phyloP scores from a whole-genome alignment of 2,329 filamentous ascomycete genomes.

The Colletotrichum theobromicola region DNA sequence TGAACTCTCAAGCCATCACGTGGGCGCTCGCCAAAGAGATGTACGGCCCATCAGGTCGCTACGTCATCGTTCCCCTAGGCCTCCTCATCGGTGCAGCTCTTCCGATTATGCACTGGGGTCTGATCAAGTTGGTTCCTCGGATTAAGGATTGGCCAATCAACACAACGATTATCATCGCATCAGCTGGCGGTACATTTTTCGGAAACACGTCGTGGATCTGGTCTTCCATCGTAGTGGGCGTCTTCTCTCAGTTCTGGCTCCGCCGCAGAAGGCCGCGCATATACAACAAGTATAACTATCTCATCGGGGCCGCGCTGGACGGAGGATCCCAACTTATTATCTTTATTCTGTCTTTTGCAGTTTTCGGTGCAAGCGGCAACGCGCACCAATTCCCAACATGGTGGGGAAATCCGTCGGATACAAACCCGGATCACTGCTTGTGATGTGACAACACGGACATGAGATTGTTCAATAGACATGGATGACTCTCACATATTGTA shows the following conservation, averaged over 20 bases:
- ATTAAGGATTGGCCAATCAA: slow-evolving; percentile 37
- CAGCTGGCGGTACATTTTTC: slow-evolving; percentile 42
- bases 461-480: not conserved
- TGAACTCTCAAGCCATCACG: slow-evolving; percentile 41
- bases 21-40: slow-evolving; percentile 44
- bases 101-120: slow-evolving; percentile 38
- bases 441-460: not conserved
- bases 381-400: slow-evolving; percentile 24
- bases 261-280: slow-evolving; percentile 25
- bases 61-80: slow-evolving; percentile 41
- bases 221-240: slow-evolving; percentile 36
- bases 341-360: slow-evolving; percentile 31
- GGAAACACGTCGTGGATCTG: slow-evolving; percentile 41
- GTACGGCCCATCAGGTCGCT: slow-evolving; percentile 41
- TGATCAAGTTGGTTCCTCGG: slow-evolving; percentile 27
- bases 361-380: slow-evolving; percentile 27
- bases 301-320: slow-evolving; percentile 30
- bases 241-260: slow-evolving; percentile 32
- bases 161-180: slow-evolving; percentile 44
- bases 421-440: slow-evolving; percentile 22
- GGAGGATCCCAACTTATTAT: slow-evolving; percentile 31
- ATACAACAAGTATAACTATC: slow-evolving; percentile 32
- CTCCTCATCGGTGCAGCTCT: slow-evolving; percentile 47
- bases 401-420: slow-evolving; percentile 23
- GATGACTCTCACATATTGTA: not conserved